Conservation (phyloP, 345 rosid genomes). For the Lumnitzera racemosa region DNA sequence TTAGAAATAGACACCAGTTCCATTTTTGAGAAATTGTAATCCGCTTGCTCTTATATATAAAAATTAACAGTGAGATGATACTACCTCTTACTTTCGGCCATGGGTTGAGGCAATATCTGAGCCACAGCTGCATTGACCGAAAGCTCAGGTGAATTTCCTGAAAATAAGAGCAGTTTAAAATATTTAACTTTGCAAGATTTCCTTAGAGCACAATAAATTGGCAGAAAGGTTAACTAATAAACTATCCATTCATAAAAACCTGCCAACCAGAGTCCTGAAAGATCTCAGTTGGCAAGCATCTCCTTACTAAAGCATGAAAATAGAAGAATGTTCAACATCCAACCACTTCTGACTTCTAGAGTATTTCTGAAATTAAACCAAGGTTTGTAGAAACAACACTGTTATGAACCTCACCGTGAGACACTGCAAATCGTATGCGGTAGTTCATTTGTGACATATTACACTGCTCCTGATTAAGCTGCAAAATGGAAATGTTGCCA, state of each 20-base stretch:
- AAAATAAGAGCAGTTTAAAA: conserved; percentile 1
- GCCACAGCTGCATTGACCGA: conserved; percentile 47
- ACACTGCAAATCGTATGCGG: conserved; percentile 57
- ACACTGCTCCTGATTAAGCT: conserved; percentile 43
- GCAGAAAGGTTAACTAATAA: too few relatives aligned
- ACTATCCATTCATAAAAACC: too few relatives aligned
- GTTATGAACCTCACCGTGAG: conserved; percentile 45
- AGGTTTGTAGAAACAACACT: neutral
- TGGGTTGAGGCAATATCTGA: conserved; percentile 58
- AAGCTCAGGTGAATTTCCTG: conserved; percentile 52
- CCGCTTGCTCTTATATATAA: neutral
- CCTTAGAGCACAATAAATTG: too few relatives aligned
- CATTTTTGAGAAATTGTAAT: too few relatives aligned
- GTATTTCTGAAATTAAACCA: neutral
- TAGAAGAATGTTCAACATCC: neutral
- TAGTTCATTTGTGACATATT: conserved; percentile 50
- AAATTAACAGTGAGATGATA: conserved; percentile 2
- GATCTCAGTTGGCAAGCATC: neutral
- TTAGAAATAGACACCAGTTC: too few relatives aligned
- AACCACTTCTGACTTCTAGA: neutral
- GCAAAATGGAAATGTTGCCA: conserved; percentile 65
- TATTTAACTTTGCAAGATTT: too few relatives aligned
- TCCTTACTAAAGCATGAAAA: neutral
- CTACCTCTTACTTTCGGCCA: conserved; percentile 84
- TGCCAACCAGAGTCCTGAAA: too few relatives aligned